Evolutionary conservation across 768 basidiomycete species (phyloP).

Genomic region (Candolleomyces eurysporus): DNA sequence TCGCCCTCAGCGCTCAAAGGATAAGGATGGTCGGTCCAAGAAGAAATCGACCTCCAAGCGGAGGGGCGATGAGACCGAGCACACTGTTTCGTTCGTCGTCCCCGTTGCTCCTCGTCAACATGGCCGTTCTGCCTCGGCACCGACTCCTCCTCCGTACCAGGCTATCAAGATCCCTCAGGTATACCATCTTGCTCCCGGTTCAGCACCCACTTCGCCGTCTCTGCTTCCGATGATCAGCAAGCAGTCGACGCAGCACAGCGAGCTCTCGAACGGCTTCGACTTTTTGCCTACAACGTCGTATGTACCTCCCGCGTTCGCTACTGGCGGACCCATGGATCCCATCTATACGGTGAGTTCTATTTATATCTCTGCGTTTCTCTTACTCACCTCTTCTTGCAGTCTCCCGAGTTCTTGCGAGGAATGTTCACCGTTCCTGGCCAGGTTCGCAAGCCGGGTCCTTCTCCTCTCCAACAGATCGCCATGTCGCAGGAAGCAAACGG

Average conservation of each 20-base stretch:
- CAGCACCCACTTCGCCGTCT: constrained; percentile 59
- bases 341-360: constrained; percentile 37
- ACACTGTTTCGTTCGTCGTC: constrained; percentile 37
- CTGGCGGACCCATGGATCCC: constrained; percentile 43
- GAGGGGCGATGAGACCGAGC: constrained; percentile 34
- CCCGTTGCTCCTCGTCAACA: constrained; percentile 26
- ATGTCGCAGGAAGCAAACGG: constrained; percentile 35
- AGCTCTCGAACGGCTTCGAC: constrained; percentile 49
- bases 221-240: constrained; percentile 59
- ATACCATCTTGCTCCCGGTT: constrained; percentile 43
- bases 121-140: constrained; percentile 49
- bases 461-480: constrained; percentile 40
- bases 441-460: constrained; percentile 18
- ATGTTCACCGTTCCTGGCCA: constrained; percentile 39
- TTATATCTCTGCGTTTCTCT: constrained; percentile 9
- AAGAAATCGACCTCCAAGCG: constrained; percentile 34
- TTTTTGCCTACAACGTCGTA: constrained; percentile 48
- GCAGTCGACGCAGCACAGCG: constrained; percentile 51
- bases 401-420: constrained; percentile 48
- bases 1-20: constrained; percentile 64
- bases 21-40: constrained; percentile 50
- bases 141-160: constrained; percentile 68
- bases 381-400: constrained; percentile 28
- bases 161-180: constrained; percentile 69
- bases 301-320: constrained; percentile 37